Evolutionary conservation across 1,139 yeast genomes (phyloP), one percentile per base, ranked within the genome.

Genomic region (Scheffersomyces segobiensis): DNA sequence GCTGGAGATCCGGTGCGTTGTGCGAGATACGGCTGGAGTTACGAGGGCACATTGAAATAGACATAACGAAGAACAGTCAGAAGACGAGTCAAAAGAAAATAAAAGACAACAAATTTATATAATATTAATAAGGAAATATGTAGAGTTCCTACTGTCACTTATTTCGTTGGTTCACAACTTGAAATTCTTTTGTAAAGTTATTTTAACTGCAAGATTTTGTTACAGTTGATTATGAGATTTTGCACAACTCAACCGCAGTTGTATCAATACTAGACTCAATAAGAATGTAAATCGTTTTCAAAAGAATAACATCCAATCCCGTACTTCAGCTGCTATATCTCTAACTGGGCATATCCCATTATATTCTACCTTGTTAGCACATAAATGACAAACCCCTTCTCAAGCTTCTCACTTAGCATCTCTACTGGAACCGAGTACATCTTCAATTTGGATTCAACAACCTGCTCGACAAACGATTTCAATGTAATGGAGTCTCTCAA

Each of bases 401-500:
- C 56, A 14, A 85, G 64, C 18, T 73, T 66, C 1, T 66, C 61
- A 8, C 74, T 68, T 6, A 83, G 67, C 19, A 65, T 50, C 2
- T 62, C 56, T 4, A 68, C 74, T 0, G 76, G 74, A 5, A 81
- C 71, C n/a, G 61, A 65, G 64, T 60, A 71, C 17, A 77, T 56
- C 3, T 48, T 32, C 50, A 79, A 63, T 1, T 59, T 58, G 3
- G 55, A 50, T 17, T 61, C 60, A 3, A 72, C 48, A 2, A 72
- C 70, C 10, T 69, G 60, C 32, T 63, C 65, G 3, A 87, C 70
- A 62, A 88, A 87, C 4, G 65, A 60, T 58, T 84, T 87, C 53
- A 84, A 69, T 3, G 87, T 80, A 17, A 78, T 79, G 19, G 82
- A 78, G 59, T 87, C 85, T 58, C 95, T 71, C 55, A 88, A 66